phyloP scores from a whole-genome alignment of 139 green algal species.

The Coccomyxa sp. region DNA sequence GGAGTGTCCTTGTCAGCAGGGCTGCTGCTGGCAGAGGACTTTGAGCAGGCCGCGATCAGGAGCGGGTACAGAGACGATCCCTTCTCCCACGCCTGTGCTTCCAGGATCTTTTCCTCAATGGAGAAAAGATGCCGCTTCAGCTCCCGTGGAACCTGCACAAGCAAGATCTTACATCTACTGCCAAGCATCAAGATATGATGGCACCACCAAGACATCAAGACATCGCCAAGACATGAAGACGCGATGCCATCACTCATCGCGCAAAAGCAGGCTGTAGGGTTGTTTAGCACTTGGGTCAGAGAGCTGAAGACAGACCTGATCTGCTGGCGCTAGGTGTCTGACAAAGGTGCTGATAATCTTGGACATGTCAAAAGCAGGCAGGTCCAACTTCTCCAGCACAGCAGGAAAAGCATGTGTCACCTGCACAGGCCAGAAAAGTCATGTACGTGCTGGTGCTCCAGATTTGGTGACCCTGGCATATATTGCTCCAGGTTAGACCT shows the following conservation, averaged over 20 bases:
- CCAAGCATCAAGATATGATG: too few species aligned
- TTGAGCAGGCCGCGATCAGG: constrained; percentile 15
- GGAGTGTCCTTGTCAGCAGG: neutral
- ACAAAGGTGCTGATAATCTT: constrained; percentile 72
- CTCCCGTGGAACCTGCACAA: constrained; percentile 50
- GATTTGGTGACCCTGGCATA: too few species aligned
- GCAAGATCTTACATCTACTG: too few species aligned
- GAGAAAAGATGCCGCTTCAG: constrained; percentile 68
- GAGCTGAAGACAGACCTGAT: too few species aligned
- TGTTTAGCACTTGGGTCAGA: too few species aligned
- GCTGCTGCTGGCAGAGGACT: neutral
- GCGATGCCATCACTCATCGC: too few species aligned
- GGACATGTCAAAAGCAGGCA: constrained; percentile 73
- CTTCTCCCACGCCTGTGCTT: constrained; percentile 62
- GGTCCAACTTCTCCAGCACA: constrained; percentile 45
- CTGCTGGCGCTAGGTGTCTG: constrained; percentile 17
- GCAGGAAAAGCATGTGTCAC: constrained; percentile 33
- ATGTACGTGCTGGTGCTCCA: too few species aligned
- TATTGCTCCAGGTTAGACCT: too few species aligned
- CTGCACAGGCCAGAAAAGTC: constrained; percentile 19
- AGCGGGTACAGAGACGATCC: constrained; percentile 60
- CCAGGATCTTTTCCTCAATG: constrained; percentile 71
- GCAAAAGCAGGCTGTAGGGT: too few species aligned
- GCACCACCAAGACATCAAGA: too few species aligned
- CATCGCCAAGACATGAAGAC: too few species aligned